Conservation (phyloP, 106 monocot species). For the Dendrobium catenatum region DNA sequence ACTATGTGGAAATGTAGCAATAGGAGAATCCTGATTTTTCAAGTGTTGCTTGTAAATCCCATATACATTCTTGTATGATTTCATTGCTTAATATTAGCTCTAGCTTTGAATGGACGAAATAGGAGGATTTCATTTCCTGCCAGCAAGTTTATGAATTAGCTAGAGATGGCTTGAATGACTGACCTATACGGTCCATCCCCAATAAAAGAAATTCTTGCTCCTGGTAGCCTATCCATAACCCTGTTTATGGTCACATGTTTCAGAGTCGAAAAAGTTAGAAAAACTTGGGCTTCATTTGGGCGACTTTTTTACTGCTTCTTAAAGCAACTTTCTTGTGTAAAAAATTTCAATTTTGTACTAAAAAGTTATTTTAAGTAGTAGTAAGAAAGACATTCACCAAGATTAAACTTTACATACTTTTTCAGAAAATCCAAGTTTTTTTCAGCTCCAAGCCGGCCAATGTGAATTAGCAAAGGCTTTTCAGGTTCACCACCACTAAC, state of each 20-base stretch:
- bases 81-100: too few species aligned
- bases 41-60: too few species aligned
- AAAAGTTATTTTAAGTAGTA: too few species aligned
- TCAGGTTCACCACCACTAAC: constrained; percentile 78
- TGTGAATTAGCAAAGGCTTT: constrained; percentile 84
- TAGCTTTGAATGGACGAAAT: too few species aligned
- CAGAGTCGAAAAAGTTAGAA: background rate
- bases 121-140: too few species aligned
- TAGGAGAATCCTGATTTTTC: too few species aligned
- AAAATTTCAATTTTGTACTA: too few species aligned
- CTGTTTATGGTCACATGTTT: background rate
- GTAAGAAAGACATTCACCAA: background rate
- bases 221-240: constrained; percentile 67
- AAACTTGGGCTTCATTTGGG: too few species aligned
- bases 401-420: constrained; percentile 25
- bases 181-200: constrained; percentile 96
- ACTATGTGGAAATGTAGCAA: too few species aligned
- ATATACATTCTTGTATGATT: too few species aligned
- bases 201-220: constrained; percentile 78
- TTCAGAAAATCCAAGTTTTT: constrained; percentile 96
- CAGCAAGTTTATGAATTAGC: background rate
- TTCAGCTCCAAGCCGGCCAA: constrained; percentile 87
- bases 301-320: too few species aligned
- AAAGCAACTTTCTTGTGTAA: too few species aligned
- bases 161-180: background rate